These are phyloP conservation scores for Podaxis carcinomalis DNA, from an alignment of 768 basidiomycete genomes.

Conservation along the genomic window DNA sequence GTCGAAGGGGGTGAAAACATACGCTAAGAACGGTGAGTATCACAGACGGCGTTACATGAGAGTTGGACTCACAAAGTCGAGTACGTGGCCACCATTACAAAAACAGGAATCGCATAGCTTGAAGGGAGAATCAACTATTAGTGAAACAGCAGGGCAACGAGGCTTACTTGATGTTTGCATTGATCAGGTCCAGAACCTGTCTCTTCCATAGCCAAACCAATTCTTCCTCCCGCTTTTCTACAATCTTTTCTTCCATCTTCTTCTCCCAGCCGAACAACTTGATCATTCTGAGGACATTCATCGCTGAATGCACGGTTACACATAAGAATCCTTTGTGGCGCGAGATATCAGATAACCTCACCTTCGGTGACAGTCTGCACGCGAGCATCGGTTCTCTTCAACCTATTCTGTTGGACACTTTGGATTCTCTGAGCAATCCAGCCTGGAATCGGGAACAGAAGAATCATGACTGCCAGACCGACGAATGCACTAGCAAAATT, in stretches of 20 bases:
- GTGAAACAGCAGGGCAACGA: not conserved
- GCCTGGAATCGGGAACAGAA: conserved; percentile 57
- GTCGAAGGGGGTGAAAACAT: not conserved
- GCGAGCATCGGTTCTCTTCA: conserved; percentile 55
- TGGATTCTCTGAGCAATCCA: conserved; percentile 50
- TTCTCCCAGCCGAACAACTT: conserved; percentile 72
- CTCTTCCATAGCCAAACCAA: conserved; percentile 49
- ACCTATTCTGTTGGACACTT: conserved; percentile 40
- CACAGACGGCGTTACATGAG: not conserved
- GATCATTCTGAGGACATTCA: conserved; percentile 60
- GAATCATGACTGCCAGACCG: conserved; percentile 26
- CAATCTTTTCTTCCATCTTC: conserved; percentile 47
- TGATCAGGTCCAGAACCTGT: conserved; percentile 50
- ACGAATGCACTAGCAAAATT: conserved; percentile 27
- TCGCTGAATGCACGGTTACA: conserved; percentile 28
- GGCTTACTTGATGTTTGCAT: conserved; percentile 45
- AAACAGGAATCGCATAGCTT: conserved; percentile 56
- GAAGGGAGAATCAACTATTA: not conserved
- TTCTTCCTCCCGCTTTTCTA: conserved; percentile 62
- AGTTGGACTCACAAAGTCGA: conserved; percentile 41
- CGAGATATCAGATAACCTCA: conserved; percentile 18
- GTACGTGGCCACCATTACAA: conserved; percentile 63
- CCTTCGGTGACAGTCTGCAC: conserved; percentile 63
- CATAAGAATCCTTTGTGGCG: conserved; percentile 11
- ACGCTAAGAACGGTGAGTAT: conserved; percentile 9